Base-by-base conservation (phyloP, 2,329 filamentous ascomycete species). In the Arthrobotrys sphaeroides region DNA sequence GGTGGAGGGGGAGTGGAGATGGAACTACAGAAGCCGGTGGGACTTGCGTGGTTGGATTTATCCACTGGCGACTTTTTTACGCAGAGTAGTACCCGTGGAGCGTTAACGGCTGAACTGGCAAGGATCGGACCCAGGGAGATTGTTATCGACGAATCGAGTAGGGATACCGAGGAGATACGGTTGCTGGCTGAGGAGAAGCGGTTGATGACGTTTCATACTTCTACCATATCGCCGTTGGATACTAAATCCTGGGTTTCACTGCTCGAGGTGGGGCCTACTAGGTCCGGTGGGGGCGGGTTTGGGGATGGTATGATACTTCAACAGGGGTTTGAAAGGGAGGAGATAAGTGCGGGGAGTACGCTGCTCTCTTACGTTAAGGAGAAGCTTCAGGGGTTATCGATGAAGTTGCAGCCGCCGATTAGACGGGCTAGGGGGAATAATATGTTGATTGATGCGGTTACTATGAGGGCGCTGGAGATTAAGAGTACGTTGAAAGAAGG, bases 61-160 rank as follows among this genome's bases (percentile, higher is more conserved):
- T 97, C 95, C 6, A 99, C 95, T 1, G 95, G 95, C 12, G 91
- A 94, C 79, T 99, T 99, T 83, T 93, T 90, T 80, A 97, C 93
- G 0, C 93, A 98, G 81, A 85, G 85, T 16, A 90, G 91, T 0
- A 89, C 90, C 18, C 83, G 94, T 5, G 85, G 87, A 57, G 89
- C 90, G 65, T 84, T 99, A 3, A 86, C 91, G n/a, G 93, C 94
- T 7, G 89, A 91, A 18, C 85, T 98, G 59, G 91, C 94, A 26
- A 89, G 94, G 24, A 90, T 98, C 77, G 88, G 89, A 16, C 93
- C 95, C 0, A 87, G 90, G 47, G 95, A 99, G 81, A 89, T 98
- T 59, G 87, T 99, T 2, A 84, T 98, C 1, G 89, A 93, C 79
- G 85, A 74, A 16, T 38, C 31, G 5, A 62, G 62, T 16, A 47